Conservation (phyloP, 345 rosid species). For the Brassica cretica region DNA sequence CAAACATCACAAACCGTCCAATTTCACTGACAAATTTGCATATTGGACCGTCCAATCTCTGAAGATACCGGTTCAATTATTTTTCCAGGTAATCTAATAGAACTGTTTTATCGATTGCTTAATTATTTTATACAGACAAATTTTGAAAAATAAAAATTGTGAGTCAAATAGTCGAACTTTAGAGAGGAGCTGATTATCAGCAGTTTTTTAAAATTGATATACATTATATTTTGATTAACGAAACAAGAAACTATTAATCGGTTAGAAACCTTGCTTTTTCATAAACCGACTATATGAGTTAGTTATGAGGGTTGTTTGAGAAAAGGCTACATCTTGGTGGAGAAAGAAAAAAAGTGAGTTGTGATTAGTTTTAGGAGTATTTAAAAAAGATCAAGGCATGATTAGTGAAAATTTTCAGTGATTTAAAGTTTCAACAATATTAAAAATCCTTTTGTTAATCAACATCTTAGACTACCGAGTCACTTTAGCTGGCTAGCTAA, state of each 20-base stretch:
- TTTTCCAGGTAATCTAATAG: constrained; percentile 51
- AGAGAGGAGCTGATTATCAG: background rate
- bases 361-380: background rate
- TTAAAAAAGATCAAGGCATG: background rate
- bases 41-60: constrained; percentile 62
- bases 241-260: no score
- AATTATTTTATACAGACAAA: no score
- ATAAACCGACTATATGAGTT: no score
- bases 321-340: no score
- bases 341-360: background rate
- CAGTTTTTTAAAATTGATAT: background rate
- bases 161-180: background rate
- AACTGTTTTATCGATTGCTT: no score
- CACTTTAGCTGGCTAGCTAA: background rate
- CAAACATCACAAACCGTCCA: constrained; percentile 57
- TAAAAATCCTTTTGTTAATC: background rate
- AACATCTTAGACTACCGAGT: background rate
- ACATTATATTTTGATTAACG: no score
- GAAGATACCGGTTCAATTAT: constrained; percentile 46
- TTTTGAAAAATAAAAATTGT: background rate
- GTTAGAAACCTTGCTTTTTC: no score
- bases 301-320: no score
- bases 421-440: background rate
- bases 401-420: background rate
- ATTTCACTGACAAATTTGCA: constrained; percentile 56